phyloP scores from a whole-genome alignment of 306 rosid genomes.

The Astragalus membranaceus region DNA sequence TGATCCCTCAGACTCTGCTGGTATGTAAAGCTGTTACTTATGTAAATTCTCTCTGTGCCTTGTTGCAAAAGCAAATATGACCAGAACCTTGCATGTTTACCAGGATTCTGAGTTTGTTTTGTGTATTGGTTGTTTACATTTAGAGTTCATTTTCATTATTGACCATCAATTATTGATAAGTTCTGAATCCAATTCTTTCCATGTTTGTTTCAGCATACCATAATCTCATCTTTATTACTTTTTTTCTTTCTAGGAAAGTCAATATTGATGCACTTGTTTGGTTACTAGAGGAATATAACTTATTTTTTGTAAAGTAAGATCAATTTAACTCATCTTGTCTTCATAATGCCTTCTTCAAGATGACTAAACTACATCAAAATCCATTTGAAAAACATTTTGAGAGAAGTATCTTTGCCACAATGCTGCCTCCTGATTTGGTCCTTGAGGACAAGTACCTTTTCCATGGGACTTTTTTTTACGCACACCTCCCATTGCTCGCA shows the following conservation, averaged over 20 bases:
- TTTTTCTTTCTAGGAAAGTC: not conserved
- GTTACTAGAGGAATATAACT: not conserved
- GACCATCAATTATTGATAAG: slow-evolving; percentile 1
- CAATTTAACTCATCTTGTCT: too few species aligned
- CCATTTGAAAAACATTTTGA: too few species aligned
- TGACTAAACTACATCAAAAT: too few species aligned
- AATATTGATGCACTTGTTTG: not conserved
- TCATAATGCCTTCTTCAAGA: too few species aligned
- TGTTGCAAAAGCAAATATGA: not conserved
- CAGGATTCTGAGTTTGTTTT: not conserved
- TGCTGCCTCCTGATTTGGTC: too few species aligned
- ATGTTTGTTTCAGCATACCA: not conserved
- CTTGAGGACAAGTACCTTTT: too few species aligned
- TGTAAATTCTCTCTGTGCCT: not conserved
- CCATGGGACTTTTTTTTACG: too few species aligned
- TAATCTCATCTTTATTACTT: not conserved
- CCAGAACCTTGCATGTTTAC: not conserved
- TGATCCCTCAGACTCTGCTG: not conserved
- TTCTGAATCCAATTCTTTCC: slow-evolving; percentile 17
- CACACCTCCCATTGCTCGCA: too few species aligned
- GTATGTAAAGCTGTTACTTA: not conserved
- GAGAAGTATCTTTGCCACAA: too few species aligned
- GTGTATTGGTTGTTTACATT: not conserved
- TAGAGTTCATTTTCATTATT: not conserved
- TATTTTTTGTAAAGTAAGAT: too few species aligned